phyloP scores from a whole-genome alignment of 208 protist genomes.

The Acanthamoeba triangularis region DNA sequence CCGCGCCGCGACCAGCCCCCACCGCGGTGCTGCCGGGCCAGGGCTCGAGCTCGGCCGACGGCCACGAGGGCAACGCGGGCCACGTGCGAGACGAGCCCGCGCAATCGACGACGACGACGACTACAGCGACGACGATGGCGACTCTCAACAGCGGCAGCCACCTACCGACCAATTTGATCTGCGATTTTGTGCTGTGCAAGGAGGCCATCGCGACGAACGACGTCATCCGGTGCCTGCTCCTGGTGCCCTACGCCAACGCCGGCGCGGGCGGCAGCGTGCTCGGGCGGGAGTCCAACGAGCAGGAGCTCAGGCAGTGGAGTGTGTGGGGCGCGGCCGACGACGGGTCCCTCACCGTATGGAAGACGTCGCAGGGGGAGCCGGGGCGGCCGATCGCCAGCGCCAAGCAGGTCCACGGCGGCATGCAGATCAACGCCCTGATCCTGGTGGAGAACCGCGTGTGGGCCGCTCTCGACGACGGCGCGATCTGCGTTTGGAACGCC shows the following conservation, averaged over 20 bases:
- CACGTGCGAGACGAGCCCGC: too few species aligned
- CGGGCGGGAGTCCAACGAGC: not conserved
- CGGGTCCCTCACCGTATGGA: conserved; percentile 25
- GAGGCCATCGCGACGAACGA: not conserved
- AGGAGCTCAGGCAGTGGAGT: not conserved
- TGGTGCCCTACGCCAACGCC: not conserved
- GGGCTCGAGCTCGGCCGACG: too few species aligned
- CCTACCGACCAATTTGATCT: not conserved
- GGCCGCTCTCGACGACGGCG: not conserved
- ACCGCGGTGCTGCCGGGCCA: too few species aligned
- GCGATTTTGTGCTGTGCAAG: not conserved
- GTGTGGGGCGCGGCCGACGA: conserved; percentile 53
- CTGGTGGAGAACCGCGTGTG: conserved; percentile 44
- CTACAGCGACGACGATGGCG: not conserved
- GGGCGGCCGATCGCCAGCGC: not conserved
- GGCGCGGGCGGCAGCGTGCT: not conserved
- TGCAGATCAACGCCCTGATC: not conserved
- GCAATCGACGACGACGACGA: not conserved
- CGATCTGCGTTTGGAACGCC: conserved; percentile 56
- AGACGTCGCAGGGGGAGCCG: not conserved
- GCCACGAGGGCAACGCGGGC: too few species aligned
- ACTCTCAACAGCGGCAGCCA: too few species aligned
- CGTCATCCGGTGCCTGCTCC: not conserved
- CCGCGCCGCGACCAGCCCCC: too few species aligned
- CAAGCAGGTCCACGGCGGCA: conserved; percentile 28